Conservation (phyloP, 2,329 filamentous ascomycete species). For the Aureobasidium sp. region DNA sequence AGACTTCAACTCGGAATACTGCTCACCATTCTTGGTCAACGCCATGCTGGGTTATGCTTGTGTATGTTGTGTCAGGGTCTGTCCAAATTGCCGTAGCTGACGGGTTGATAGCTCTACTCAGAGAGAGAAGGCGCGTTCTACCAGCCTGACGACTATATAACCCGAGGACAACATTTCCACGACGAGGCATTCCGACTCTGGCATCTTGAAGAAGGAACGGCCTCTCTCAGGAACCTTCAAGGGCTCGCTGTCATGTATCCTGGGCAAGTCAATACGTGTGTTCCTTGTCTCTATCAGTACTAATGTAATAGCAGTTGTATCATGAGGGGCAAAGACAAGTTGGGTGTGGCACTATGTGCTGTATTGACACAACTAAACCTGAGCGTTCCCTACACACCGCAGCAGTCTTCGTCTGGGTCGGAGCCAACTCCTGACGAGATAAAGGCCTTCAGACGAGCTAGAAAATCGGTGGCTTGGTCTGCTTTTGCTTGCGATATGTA, state of each 20-base stretch:
- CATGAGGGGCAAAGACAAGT: background rate
- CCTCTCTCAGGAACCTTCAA: background rate
- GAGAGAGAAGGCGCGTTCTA: slow-evolving; percentile 11
- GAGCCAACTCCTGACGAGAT: background rate
- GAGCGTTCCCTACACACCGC: background rate
- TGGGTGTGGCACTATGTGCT: background rate
- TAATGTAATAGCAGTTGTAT: slow-evolving; percentile 2
- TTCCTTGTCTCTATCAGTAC: background rate
- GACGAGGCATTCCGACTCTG: slow-evolving; percentile 12
- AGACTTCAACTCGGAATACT: slow-evolving; percentile 22
- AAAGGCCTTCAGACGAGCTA: background rate
- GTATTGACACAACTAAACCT: background rate
- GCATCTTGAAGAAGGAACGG: slow-evolving; percentile 8
- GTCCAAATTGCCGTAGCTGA: background rate
- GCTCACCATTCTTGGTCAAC: slow-evolving; percentile 30
- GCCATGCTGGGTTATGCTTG: slow-evolving; percentile 21
- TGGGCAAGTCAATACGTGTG: background rate
- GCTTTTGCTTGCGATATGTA: slow-evolving; percentile 8
- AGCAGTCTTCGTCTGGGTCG: background rate
- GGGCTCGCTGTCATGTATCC: background rate
- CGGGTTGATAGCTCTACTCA: slow-evolving; percentile 4
- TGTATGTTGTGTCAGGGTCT: background rate
- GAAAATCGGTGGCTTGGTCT: background rate
- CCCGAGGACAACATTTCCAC: slow-evolving; percentile 13
- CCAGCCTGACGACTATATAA: slow-evolving; percentile 4